These are phyloP conservation scores for Eucalyptus erythrocorys DNA, from an alignment of 345 rosid genomes.

Conservation along the genomic window DNA sequence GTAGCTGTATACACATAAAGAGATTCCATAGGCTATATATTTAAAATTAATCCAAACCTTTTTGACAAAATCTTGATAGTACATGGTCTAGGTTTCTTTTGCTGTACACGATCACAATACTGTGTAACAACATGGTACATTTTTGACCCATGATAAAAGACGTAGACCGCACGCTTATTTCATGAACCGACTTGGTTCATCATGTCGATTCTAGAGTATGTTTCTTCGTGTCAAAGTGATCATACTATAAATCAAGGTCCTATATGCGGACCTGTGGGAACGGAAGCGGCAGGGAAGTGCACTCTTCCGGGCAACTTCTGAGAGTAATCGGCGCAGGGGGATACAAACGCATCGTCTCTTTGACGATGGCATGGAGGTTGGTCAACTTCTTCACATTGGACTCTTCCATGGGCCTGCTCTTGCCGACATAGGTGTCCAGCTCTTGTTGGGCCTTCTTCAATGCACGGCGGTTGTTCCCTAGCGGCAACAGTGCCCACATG, in stretches of 20 bases:
- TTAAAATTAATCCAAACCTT: neutral
- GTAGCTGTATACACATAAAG: neutral
- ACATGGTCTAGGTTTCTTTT: neutral
- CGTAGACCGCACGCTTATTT: neutral
- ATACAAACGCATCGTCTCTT: conserved; percentile 5
- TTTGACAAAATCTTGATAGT: neutral
- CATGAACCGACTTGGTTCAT: neutral
- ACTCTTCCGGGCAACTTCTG: conserved; percentile 3
- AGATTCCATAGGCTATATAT: neutral
- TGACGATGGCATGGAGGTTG: conserved; percentile 14
- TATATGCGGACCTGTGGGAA: neutral
- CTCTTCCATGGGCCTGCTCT: conserved; percentile 1
- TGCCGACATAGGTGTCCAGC: conserved; percentile 8
- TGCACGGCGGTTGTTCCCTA: conserved; percentile 6
- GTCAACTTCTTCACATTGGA: neutral
- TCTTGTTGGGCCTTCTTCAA: conserved; percentile 10
- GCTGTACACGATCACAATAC: neutral
- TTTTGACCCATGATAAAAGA: neutral
- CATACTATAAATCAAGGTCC: neutral
- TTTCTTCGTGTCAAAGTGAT: neutral
- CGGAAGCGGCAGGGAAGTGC: conserved; percentile 3
- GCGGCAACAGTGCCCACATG: conserved; percentile 13
- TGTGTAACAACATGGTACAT: neutral
- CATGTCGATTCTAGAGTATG: neutral
- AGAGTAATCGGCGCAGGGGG: neutral